Base-by-base conservation (phyloP, 257 asterid genomes). In the Craterostigma plantagineum region DNA sequence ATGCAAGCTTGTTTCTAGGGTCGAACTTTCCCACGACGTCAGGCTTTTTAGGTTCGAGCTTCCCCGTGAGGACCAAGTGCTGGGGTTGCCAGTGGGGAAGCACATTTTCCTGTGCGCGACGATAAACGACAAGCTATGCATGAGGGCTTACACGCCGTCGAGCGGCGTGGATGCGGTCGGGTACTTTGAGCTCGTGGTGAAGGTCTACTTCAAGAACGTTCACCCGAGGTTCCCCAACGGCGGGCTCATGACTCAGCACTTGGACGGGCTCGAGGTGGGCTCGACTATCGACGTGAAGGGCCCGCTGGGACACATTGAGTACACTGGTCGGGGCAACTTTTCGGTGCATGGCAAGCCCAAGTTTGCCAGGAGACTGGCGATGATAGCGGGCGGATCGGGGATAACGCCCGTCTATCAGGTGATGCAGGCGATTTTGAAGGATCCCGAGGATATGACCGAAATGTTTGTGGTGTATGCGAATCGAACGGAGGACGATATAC, bases 361-460 rank as follows among this genome's bases (percentile, higher is more conserved):
- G 52, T 70, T 58, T 14, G 81, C 93, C 8, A 74, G 66, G 35
- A 82, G 70, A 18, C 63, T 87, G 0, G 92, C 91, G 8, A 79
- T 87, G 98, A 49, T 82, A 23, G 95, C 98, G 10, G 95, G 95
- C 27, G 98, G 98, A 7, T 65, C 95, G 0, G 98, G 98, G 0
- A 82, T 82, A 4, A 87, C 98, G 0, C 98, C 98, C 0, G 52
- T 87, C 5, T 87, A 79, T 33, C 98, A 87, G 50, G 83, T 79
- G 7, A 82, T 87, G 91, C 93, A 82, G 38, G 90, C 98, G 5
- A 63, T 76, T 0, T 11, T 87, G 16, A 82, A 70, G 58, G 92
- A 87, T n/a, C 69, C 86, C 0, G 93, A 79, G 15, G 98, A 87
- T 43, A 60, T 52, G 0, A 82, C 98, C 0, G 75, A 76, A 49